Conservation (phyloP, 1,139 yeast genomes). For the Yamadazyma taylorii region DNA sequence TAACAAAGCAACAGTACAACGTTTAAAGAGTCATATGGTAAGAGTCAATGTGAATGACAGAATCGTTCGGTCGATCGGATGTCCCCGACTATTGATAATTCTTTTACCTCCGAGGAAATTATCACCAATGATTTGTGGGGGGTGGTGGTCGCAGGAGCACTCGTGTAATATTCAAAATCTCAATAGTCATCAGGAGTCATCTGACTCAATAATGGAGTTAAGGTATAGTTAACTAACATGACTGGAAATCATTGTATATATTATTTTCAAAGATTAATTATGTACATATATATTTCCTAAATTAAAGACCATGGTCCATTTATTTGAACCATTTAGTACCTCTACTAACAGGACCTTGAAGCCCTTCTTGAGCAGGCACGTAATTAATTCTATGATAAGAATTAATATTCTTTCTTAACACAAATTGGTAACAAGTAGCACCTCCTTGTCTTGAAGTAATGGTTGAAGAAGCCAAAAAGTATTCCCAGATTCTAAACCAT, state of each 20-base stretch:
- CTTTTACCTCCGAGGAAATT: neutral
- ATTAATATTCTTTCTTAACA: conserved; percentile 86
- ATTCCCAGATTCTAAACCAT: conserved; percentile 96
- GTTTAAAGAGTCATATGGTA: neutral
- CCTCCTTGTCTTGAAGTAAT: conserved; percentile 91
- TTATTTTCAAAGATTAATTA: no score
- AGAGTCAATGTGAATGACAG: neutral
- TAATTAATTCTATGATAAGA: conserved; percentile 82
- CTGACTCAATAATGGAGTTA: no score
- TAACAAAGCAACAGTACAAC: no score
- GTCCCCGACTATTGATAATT: no score
- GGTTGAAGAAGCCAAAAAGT: conserved; percentile 77
- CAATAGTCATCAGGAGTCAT: no score
- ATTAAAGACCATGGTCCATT: no score
- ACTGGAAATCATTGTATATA: no score
- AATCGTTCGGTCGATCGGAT: conserved; percentile 9
- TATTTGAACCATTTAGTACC: conserved; percentile 46
- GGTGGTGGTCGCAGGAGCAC: no score
- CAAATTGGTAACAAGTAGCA: conserved; percentile 90
- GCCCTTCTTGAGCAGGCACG: conserved; percentile 75
- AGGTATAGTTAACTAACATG: no score
- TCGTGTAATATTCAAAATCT: no score
- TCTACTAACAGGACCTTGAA: conserved; percentile 60
- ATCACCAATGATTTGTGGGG: neutral
- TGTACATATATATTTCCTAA: no score